A percentile compares a stretch with the other conserved stretches of the same genome.
Conservation (phyloP, 2,329 filamentous ascomycete genomes). For the Fusarium pseudoanthophilum region DNA sequence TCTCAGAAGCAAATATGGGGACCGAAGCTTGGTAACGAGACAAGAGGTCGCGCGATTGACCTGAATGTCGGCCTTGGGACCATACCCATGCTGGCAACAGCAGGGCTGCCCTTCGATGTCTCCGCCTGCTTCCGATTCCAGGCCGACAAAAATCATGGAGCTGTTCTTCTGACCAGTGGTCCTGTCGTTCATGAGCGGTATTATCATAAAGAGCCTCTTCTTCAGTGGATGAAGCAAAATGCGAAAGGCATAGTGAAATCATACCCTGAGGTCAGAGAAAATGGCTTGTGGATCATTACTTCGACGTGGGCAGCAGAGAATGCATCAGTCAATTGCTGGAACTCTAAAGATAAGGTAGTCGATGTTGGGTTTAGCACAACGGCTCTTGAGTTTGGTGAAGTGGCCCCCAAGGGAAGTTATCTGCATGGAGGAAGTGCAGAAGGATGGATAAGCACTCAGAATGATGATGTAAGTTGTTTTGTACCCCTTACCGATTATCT, state of each 20-base stretch:
- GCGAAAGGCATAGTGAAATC: not conserved
- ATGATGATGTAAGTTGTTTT: not conserved
- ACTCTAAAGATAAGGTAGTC: not conserved
- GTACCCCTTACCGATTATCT: accelerated
- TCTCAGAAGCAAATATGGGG: not conserved
- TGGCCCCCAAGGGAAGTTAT: not conserved
- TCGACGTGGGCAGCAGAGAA: not conserved
- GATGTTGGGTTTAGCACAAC: not conserved
- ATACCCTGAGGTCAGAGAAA: not conserved
- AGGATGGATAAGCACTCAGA: not conserved
- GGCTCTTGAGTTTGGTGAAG: not conserved
- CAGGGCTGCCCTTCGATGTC: not conserved
- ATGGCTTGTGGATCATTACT: not conserved
- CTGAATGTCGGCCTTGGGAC: not conserved
- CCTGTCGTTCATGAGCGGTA: not conserved
- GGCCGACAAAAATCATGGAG: not conserved
- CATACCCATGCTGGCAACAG: not conserved
- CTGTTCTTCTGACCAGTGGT: not conserved
- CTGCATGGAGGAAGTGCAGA: not conserved
- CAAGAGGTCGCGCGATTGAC: not conserved
- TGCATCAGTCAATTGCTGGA: not conserved
- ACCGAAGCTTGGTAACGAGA: not conserved
- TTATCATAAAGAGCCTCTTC: not conserved
- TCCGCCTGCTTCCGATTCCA: not conserved
- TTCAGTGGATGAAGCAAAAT: not conserved